Evolutionary conservation across 1,284 basidiomycete genomes (phyloP).

Genomic region (Cystobasidiaceae sp.): DNA sequence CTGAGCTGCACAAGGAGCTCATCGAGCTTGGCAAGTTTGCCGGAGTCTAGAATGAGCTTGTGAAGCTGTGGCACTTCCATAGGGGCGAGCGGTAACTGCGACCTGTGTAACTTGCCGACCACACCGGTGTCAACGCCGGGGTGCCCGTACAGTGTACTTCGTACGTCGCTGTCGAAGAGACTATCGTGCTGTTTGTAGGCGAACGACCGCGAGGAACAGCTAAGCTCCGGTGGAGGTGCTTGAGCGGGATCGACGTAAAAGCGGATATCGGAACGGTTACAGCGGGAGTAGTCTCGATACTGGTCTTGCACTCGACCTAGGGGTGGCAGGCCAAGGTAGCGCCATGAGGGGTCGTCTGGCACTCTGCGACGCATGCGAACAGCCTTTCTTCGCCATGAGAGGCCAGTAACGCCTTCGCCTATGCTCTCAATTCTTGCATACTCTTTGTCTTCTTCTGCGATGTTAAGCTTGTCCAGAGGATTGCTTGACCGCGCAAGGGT

Average conservation of each 20-base stretch:
- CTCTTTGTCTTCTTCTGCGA: conserved; percentile 32
- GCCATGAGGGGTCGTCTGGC: conserved; percentile 41
- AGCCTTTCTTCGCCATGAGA: not conserved
- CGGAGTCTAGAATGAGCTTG: conserved; percentile 92
- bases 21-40: conserved; percentile 89
- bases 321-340: conserved; percentile 52
- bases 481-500: conserved; percentile 55
- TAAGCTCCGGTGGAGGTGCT: conserved; percentile 73
- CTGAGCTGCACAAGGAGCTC: conserved; percentile 85
- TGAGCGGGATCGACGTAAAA: conserved; percentile 78
- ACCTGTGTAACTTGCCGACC: conserved; percentile 59
- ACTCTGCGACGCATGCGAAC: conserved; percentile 11
- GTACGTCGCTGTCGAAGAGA: conserved; percentile 56
- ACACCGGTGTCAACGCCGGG: conserved; percentile 65
- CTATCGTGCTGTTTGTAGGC: conserved; percentile 61
- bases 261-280: conserved; percentile 70
- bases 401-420: not conserved
- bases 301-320: conserved; percentile 58
- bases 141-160: conserved; percentile 71
- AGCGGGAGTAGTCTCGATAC: conserved; percentile 67
- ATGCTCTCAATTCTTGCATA: not conserved
- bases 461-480: conserved; percentile 31
- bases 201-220: conserved; percentile 73
- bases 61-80: conserved; percentile 96
- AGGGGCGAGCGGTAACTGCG: conserved; percentile 74